These are phyloP conservation scores for Fusarium acutatum DNA, from an alignment of 2,329 filamentous ascomycete species.

Conservation along the genomic window DNA sequence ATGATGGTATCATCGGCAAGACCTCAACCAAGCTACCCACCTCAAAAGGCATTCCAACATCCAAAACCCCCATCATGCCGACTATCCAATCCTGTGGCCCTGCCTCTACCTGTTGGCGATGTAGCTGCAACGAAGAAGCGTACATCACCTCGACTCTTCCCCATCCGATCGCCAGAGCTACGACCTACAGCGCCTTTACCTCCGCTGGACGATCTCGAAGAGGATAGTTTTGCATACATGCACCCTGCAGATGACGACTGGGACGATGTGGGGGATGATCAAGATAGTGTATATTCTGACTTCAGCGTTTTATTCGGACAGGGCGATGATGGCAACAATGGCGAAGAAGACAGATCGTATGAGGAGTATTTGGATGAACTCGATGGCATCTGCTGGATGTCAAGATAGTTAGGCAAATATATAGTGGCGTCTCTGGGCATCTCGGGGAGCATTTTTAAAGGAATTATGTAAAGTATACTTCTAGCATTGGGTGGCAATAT, in stretches of 20 bases:
- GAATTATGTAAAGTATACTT: conserved; percentile 25
- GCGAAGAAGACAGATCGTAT: conserved; percentile 54
- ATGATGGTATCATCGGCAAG: conserved; percentile 2
- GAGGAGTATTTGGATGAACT: conserved; percentile 66
- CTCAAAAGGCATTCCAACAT: conserved; percentile 18
- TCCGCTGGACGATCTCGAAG: conserved; percentile 48
- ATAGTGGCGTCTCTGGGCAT: not conserved
- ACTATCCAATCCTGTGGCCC: conserved; percentile 42
- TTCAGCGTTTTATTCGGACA: conserved; percentile 61
- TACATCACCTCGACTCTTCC: conserved; percentile 44
- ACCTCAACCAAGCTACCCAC: not conserved
- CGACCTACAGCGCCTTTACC: conserved; percentile 27
- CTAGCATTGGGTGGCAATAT: conserved; percentile 11
- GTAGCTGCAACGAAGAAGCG: conserved; percentile 39
- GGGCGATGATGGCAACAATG: conserved; percentile 26
- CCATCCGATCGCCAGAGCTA: conserved; percentile 49
- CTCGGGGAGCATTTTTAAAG: not conserved
- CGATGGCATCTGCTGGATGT: conserved; percentile 62
- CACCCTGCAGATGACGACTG: conserved; percentile 55
- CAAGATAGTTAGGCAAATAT: conserved; percentile 30
- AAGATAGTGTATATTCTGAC: conserved; percentile 63
- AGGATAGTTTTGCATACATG: conserved; percentile 61
- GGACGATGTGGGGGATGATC: conserved; percentile 53
- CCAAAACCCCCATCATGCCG: conserved; percentile 38
- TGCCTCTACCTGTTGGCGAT: conserved; percentile 42